Base-by-base conservation (phyloP, 495 filamentous ascomycete genomes). In the Usnea hakonensis region DNA sequence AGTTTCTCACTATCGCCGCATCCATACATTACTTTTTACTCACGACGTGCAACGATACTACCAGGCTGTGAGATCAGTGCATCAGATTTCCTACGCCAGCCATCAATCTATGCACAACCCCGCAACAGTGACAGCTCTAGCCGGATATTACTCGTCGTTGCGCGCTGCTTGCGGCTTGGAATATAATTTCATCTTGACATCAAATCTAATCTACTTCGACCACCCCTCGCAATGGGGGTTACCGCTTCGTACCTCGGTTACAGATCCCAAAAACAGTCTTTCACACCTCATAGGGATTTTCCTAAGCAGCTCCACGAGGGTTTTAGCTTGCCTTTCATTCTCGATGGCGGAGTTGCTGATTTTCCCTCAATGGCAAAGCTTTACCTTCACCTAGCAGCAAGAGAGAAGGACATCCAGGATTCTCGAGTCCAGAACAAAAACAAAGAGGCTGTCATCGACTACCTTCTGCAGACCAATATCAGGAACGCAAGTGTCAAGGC, bases 351-450 rank as follows among this genome's bases (percentile, higher is more conserved):
- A 50, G 13, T 35, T 13, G 2, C 41, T 13, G 30, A 10, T 37
- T 13, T 32, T 26, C 6, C n/a, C 46, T 23, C 57, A 10, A 37
- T n/a, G 9, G 23, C 23, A 5, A 19, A 59, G 7, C 57, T 59
- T 30, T 48, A 9, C 37, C 23, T 41, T 46, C 57, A 32, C 17
- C 17, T 60, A 19, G 57, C 17, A 5, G 26, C 46, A 3, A 38
- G 55, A 6, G 57, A 60, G 28, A 62, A 33, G 17, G 28, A 62
- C 36, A 28, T 54, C 36, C 38, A 57, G 30, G 23, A 26, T 30
- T 56, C n/a, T 11, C 40, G 36, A 36, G 19, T 26, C 14, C 52
- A 37, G 9, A 62, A 62, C 9, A 9, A 17, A 26, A 43, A 57
- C 2, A 48, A 46, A 6, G 19, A 56, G 38, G 36, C 37, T 26